Conservation (phyloP, 225 moss, liverwort and hornwort species). For the Bryoerythrophyllum caledonicum region DNA sequence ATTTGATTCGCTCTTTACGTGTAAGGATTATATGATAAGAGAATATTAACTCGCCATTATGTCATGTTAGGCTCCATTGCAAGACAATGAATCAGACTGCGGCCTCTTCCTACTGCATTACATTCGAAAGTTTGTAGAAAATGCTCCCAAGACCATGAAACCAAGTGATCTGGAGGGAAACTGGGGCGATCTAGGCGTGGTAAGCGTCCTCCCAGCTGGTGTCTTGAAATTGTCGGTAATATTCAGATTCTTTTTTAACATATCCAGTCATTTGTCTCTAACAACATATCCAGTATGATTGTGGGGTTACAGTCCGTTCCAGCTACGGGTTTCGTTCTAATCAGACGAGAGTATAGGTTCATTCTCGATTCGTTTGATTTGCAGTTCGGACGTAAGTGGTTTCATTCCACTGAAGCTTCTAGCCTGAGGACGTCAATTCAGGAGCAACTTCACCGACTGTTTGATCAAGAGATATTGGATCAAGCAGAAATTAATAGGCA, state of each 20-base stretch:
- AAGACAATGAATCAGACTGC: constrained; percentile 96
- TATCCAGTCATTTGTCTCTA: background rate
- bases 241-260: constrained; percentile 4
- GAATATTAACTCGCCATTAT: constrained; percentile 6
- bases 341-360: constrained; percentile 2
- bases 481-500: constrained; percentile 35
- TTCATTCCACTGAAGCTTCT: constrained; percentile 69
- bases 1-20: background rate
- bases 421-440: constrained; percentile 61
- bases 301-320: background rate
- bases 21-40: background rate
- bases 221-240: background rate
- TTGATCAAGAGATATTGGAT: constrained; percentile 40
- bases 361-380: constrained; percentile 18
- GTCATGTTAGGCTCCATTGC: constrained; percentile 73
- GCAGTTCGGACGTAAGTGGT: constrained; percentile 89
- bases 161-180: constrained; percentile 42
- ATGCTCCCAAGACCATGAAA: constrained; percentile 55
- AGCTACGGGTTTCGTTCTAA: background rate
- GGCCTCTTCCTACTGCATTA: constrained; percentile 90
- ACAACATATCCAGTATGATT: background rate
- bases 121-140: constrained; percentile 66
- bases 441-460: constrained; percentile 53
- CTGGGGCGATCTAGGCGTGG: constrained; percentile 43
- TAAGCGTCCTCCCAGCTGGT: constrained; percentile 14